A percentile compares a stretch with the other conserved stretches of the same genome.
These are phyloP conservation scores for Botrytis paeoniae DNA, from an alignment of 2,329 filamentous ascomycete species.

Conservation along the genomic window DNA sequence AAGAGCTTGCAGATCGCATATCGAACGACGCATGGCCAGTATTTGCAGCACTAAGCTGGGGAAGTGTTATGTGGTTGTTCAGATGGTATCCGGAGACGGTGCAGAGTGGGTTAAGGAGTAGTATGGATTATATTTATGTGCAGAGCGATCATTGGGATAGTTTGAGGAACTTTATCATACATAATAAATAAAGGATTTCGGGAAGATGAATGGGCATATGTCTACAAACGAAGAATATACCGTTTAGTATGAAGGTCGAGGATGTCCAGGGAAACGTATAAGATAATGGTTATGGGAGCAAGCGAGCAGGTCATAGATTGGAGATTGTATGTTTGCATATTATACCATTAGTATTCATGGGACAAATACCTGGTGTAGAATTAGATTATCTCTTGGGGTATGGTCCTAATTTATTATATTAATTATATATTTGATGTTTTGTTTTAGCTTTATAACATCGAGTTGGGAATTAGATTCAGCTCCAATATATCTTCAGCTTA, in stretches of 20 bases:
- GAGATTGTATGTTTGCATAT: neutral
- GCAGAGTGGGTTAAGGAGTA: constrained; percentile 85
- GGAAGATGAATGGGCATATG: neutral
- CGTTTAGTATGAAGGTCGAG: neutral
- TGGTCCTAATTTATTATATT: constrained; percentile 4
- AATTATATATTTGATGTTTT: neutral
- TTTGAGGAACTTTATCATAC: constrained; percentile 77
- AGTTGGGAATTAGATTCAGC: neutral
- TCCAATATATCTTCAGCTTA: neutral
- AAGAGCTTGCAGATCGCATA: constrained; percentile 47
- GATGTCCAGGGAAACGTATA: neutral
- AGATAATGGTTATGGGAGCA: neutral
- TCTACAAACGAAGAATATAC: neutral
- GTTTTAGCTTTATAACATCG: neutral
- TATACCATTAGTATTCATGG: neutral
- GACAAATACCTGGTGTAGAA: constrained; percentile 1
- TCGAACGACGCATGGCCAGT: constrained; percentile 81
- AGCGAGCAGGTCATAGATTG: constrained; percentile 7
- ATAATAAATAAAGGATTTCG: constrained; percentile 60
- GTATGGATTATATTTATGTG: constrained; percentile 95
- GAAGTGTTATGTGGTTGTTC: constrained; percentile 92
- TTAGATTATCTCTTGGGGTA: constrained; percentile 3
- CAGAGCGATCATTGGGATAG: constrained; percentile 90
- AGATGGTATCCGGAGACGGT: constrained; percentile 86
- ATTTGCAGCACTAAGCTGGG: constrained; percentile 91